phyloP scores from a whole-genome alignment of 176 grass and related monocot genomes.

The Oryza rufipogon region DNA sequence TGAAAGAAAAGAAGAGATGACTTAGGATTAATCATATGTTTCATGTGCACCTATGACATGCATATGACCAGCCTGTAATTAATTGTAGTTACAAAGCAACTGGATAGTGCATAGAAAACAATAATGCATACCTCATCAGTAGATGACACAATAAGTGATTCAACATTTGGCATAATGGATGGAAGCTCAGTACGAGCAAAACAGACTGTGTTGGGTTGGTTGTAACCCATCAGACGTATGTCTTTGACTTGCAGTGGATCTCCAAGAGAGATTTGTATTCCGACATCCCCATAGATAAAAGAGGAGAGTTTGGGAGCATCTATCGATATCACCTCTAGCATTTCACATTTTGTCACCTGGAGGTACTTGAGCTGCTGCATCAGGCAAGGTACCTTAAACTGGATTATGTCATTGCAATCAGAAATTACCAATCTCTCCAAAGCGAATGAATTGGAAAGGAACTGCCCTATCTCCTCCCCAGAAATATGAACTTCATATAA shows the following conservation, averaged over 20 bases:
- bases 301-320: neutral
- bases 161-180: neutral
- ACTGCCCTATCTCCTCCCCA: conserved; percentile 1
- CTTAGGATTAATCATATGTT: neutral
- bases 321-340: neutral
- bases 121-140: neutral
- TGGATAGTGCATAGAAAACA: too few relatives aligned
- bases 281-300: neutral
- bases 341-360: neutral
- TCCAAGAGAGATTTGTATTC: neutral
- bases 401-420: neutral
- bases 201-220: neutral
- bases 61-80: too few relatives aligned
- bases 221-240: neutral
- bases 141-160: neutral
- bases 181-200: neutral
- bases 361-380: neutral
- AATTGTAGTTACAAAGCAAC: too few relatives aligned
- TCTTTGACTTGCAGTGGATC: neutral
- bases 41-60: too few relatives aligned
- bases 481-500: neutral
- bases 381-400: conserved; percentile 3
- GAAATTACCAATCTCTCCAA: neutral
- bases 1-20: neutral
- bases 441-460: neutral